A percentile compares a stretch with the other conserved stretches of the same genome.
Conservation (phyloP, 2,329 filamentous ascomycete genomes). For the Diaporthe longicolla region DNA sequence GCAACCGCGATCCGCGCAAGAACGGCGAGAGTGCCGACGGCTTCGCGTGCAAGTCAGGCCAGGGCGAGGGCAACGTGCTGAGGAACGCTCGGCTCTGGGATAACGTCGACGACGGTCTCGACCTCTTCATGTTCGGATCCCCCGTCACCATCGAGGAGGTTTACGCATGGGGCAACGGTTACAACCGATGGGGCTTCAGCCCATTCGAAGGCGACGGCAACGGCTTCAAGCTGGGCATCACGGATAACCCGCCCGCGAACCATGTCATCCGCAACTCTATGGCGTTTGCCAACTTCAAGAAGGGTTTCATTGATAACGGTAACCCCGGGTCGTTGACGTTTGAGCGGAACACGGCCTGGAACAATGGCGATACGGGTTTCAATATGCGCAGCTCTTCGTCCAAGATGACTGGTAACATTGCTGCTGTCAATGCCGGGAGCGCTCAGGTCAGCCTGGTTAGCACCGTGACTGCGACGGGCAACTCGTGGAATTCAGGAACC, state of each 20-base stretch:
- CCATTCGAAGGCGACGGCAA: constrained; percentile 62
- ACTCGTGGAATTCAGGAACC: constrained; percentile 12
- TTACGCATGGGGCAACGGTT: constrained; percentile 61
- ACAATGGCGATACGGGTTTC: constrained; percentile 51
- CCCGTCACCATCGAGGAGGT: constrained; percentile 60
- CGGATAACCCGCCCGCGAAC: constrained; percentile 55
- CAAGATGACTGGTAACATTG: constrained; percentile 19
- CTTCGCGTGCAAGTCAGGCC: constrained; percentile 62
- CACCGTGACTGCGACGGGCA: constrained; percentile 8
- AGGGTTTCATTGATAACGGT: constrained; percentile 62
- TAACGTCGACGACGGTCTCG: constrained; percentile 63
- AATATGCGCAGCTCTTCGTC: constrained; percentile 8
- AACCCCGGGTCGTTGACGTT: constrained; percentile 57
- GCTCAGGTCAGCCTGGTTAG: constrained; percentile 8
- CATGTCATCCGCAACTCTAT: constrained; percentile 61
- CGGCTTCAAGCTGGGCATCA: constrained; percentile 62
- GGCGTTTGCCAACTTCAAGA: constrained; percentile 58
- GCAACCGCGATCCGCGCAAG: constrained; percentile 63
- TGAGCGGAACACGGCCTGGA: constrained; percentile 61
- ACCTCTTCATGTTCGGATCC: constrained; percentile 47
- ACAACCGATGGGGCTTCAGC: constrained; percentile 60
- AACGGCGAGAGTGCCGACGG: constrained; percentile 66
- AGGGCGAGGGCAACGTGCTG: constrained; percentile 60
- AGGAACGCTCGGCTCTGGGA: constrained; percentile 63
- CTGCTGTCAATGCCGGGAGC: constrained; percentile 13